Base-by-base conservation (phyloP, 2,329 filamentous ascomycete genomes). In the Sporothrix globosa region DNA sequence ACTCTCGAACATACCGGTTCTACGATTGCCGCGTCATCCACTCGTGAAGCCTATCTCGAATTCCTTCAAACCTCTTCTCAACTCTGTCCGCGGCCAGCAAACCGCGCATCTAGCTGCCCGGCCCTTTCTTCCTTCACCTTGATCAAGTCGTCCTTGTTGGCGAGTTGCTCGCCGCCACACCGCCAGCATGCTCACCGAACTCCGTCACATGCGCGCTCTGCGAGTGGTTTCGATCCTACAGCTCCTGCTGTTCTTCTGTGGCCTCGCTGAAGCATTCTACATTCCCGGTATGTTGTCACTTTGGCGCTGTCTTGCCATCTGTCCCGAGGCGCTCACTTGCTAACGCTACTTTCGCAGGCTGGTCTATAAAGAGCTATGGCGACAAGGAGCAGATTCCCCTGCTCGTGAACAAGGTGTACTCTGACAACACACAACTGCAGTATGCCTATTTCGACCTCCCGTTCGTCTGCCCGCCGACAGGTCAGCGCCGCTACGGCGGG, bases 401-500 rank as follows among this genome's bases (percentile, higher is more conserved):
- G n/a, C 88, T 95, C 70, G 91, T 96, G 74, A 97, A 97, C 83
- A 97, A 97, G 80, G 90, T 94, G 76, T 96, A 94, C 80, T 96
- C 92, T 69, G 93, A 96, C 80, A 90, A 92, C 76, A 96, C 92
- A 9, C 91, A 96, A 78, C 83, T 97, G n/a, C 92, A 96, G 79
- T 96, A 93, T 86, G 92, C 92, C 75, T 97, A 95, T 82, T 92
- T 91, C 78, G 91, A 96, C 75, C 88, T 96, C 1, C 92, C 93
- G 9, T 97, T 96, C 78, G 91, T 95, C 69, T 96, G 92, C 77
- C 91, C 91, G 13, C 91, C 92, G 1, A 91, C 89, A 10, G 91
- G 91, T 66, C 84, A 87, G 73, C 85, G 83, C 73, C 87, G 88
- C 74, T 84, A 86, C 67, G 90, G 90, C 50, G 87, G 88, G 21